Conservation (phyloP, 805 yeast species). For the Schwanniomyces sp. region DNA sequence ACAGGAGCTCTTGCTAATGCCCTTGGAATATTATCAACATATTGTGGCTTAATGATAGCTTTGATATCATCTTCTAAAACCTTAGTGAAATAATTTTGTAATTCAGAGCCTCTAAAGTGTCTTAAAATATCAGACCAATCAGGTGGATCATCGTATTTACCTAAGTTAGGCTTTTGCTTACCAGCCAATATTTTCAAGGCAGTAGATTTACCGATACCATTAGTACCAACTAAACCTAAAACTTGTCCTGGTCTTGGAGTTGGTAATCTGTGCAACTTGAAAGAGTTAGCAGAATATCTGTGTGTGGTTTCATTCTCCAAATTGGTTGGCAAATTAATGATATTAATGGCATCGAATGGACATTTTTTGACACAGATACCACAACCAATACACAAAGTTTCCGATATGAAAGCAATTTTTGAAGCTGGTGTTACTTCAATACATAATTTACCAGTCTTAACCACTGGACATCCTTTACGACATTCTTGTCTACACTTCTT, state of each 20-base stretch:
- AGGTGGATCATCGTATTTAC: slow-evolving; percentile 93
- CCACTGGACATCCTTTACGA: slow-evolving; percentile 95
- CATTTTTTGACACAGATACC: slow-evolving; percentile 99
- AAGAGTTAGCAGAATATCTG: slow-evolving; percentile 96
- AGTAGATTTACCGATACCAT: slow-evolving; percentile 98
- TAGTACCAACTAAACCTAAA: slow-evolving; percentile 94
- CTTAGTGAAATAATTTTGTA: slow-evolving; percentile 94
- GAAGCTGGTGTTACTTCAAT: slow-evolving; percentile 90
- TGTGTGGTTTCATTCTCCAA: slow-evolving; percentile 91
- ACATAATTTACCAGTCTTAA: slow-evolving; percentile 95
- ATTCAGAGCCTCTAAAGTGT: slow-evolving; percentile 94
- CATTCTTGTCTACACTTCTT: slow-evolving; percentile 99
- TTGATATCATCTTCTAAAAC: slow-evolving; percentile 90
- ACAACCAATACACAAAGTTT: slow-evolving; percentile 95
- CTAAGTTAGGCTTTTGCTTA: slow-evolving; percentile 95
- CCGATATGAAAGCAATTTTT: slow-evolving; percentile 93
- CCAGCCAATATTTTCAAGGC: slow-evolving; percentile 97
- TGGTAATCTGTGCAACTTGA: slow-evolving; percentile 95
- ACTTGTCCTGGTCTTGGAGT: slow-evolving; percentile 99
- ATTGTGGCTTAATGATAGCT: slow-evolving; percentile 98
- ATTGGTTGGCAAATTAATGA: slow-evolving; percentile 95
- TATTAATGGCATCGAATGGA: slow-evolving; percentile 95
- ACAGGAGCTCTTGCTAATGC: slow-evolving; percentile 87
- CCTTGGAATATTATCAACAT: slow-evolving; percentile 95
- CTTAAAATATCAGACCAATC: slow-evolving; percentile 93